Conservation (phyloP, 305 asterid genomes). For the Andrographis paniculata region DNA sequence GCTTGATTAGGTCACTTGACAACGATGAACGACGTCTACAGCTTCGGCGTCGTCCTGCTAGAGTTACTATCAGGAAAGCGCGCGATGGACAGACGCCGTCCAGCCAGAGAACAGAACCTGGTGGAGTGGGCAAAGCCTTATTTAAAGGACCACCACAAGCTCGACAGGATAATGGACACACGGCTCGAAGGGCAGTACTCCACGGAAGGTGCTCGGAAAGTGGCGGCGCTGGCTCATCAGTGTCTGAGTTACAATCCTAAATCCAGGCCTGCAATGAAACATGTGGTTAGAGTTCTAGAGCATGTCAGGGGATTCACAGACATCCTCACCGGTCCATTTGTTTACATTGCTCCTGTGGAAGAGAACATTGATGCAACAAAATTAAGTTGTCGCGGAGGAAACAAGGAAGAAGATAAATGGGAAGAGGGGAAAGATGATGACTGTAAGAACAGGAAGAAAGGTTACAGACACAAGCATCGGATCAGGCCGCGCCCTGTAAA, state of each 20-base stretch:
- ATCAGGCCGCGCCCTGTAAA: conserved; percentile 33
- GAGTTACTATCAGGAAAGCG: conserved; percentile 64
- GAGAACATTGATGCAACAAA: conserved; percentile 9
- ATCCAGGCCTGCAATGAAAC: conserved; percentile 59
- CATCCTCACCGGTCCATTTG: conserved; percentile 45
- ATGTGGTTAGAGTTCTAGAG: conserved; percentile 55
- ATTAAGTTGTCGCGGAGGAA: conserved; percentile 13
- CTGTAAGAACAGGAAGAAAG: conserved; percentile 19
- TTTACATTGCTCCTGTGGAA: conserved; percentile 35
- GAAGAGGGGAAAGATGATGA: conserved; percentile 18
- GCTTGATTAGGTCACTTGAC: conserved; percentile 57
- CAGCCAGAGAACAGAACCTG: conserved; percentile 49
- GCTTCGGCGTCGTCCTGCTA: conserved; percentile 71
- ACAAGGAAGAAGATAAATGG: conserved; percentile 9
- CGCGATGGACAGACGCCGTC: conserved; percentile 55
- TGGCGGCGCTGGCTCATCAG: conserved; percentile 52
- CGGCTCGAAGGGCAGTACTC: conserved; percentile 71
- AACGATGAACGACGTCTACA: conserved; percentile 65
- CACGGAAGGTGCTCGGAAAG: conserved; percentile 50
- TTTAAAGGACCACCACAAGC: conserved; percentile 51
- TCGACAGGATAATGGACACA: conserved; percentile 49
- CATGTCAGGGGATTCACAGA: conserved; percentile 32
- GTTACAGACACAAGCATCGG: conserved; percentile 31
- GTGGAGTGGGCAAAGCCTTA: conserved; percentile 77
- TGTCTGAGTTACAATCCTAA: conserved; percentile 59